Evolutionary conservation across 1,284 basidiomycete species (phyloP), one percentile per base, ranked within the genome.

Genomic region (Trichosporon sp.): DNA sequence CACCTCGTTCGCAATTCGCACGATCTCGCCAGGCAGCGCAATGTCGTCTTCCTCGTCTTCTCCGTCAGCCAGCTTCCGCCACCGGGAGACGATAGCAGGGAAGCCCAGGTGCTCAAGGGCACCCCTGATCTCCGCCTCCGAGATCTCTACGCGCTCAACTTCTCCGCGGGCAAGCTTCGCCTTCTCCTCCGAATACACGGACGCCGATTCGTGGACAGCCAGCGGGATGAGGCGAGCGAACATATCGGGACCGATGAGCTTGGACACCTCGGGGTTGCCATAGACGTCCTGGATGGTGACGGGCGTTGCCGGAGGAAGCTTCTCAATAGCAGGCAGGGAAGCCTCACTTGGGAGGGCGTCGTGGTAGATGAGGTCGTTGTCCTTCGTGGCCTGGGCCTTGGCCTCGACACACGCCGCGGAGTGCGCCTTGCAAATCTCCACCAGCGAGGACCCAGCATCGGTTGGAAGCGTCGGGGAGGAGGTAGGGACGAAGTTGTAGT

Each of bases 331-430:
- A 0, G 95, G 89, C 0, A 99, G 87, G 0, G 91, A 87, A 21
- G 95, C 92, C 15, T 90, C 87, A 3, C 91, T 86, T 0, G 95
- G 93, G 0, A 95, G 84, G 67, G 96, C 88, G n/a, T 93, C 93
- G 79, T 99, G 95, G 85, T 99, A 99, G 75, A 99, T 97, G 62
- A 99, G 87, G 78, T 99, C 96, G 81, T 99, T 99, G 84, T 98
- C 95, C 69, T 91, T 89, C 68, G 89, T 87, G 0, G 92, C 92
- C 68, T 92, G 90, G 65, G 84, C 86, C 79, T 90, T 90, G 68
- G 89, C 89, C 74, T 96, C 94, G 0, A 87, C 85, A 75, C 91
- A 90, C 31, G 95, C 83, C 1, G 91, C 88, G 7, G 91, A 85
- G 72, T 96, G 94, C 0, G 91, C 87, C 79, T 95, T 95, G 25